These are phyloP conservation scores for Schizopora paradoxa DNA, from an alignment of 1,284 basidiomycete species.

Conservation along the genomic window DNA sequence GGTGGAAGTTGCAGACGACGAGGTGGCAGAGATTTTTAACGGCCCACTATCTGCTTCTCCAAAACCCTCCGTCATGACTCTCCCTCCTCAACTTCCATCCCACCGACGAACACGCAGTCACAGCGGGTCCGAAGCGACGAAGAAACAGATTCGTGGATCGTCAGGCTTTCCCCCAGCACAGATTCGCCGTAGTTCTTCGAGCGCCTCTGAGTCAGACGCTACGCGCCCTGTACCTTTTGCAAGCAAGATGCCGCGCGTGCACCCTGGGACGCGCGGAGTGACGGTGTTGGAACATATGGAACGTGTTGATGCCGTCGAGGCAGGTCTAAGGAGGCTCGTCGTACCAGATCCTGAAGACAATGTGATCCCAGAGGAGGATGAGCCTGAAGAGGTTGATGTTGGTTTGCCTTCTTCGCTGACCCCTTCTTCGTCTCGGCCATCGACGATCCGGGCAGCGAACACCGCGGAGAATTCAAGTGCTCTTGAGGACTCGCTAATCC, in stretches of 20 bases:
- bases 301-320: slow-evolving; percentile 74
- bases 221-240: slow-evolving; percentile 72
- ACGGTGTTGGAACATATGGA: slow-evolving; percentile 78
- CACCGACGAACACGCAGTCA: slow-evolving; percentile 50
- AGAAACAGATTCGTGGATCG: slow-evolving; percentile 16
- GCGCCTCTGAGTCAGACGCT: slow-evolving; percentile 42
- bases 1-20: slow-evolving; percentile 66
- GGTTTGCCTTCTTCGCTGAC: slow-evolving; percentile 25
- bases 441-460: slow-evolving; percentile 16
- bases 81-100: slow-evolving; percentile 43
- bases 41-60: slow-evolving; percentile 44
- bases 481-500: slow-evolving; percentile 23
- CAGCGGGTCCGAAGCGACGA: slow-evolving; percentile 37
- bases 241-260: slow-evolving; percentile 70
- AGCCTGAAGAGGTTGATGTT: slow-evolving; percentile 41
- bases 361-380: slow-evolving; percentile 43
- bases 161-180: slow-evolving; percentile 68
- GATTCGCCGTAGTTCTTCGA: slow-evolving; percentile 56
- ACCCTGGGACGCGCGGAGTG: slow-evolving; percentile 77
- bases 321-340: slow-evolving; percentile 64
- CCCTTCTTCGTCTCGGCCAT: slow-evolving; percentile 1
- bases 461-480: slow-evolving; percentile 15
- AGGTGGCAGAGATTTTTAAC: slow-evolving; percentile 33
- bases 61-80: slow-evolving; percentile 52
- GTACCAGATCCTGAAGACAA: slow-evolving; percentile 42